Evolutionary conservation across 140 eudicot species (phyloP).

Genomic region (Erigeron philadelphicus): DNA sequence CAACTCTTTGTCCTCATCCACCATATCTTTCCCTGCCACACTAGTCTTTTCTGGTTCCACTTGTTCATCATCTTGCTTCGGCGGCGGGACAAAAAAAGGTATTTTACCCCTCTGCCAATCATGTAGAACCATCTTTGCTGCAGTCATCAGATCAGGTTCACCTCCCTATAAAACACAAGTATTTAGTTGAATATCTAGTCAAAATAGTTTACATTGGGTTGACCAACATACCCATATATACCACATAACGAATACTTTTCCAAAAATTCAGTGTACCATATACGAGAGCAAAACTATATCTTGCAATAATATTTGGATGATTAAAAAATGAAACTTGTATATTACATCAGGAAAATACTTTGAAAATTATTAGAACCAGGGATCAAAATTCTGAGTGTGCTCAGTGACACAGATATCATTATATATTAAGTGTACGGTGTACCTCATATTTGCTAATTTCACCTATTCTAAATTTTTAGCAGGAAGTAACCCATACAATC

Average conservation of each 20-base stretch:
- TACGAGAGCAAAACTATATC: no score
- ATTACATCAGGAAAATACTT: no score
- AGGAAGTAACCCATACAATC: not conserved
- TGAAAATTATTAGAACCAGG: no score
- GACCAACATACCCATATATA: not conserved
- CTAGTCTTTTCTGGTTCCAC: conserved; percentile 24
- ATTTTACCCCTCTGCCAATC: conserved; percentile 99
- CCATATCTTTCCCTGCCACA: conserved; percentile 28
- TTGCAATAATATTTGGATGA: no score
- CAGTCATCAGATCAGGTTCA: conserved; percentile 87
- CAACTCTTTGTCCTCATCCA: conserved; percentile 36
- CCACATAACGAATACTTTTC: no score
- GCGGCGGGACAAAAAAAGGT: conserved; percentile 92
- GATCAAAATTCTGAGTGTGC: no score
- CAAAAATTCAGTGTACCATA: no score
- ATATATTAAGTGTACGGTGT: no score
- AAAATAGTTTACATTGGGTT: not conserved
- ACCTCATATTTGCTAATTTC: not conserved
- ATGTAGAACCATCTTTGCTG: conserved; percentile 94
- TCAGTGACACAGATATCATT: no score
- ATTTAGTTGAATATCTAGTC: no score
- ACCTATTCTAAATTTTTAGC: conserved; percentile 2
- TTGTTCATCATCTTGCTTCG: conserved; percentile 52
- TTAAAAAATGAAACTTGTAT: no score
- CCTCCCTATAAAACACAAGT: conserved; percentile 59